Conservation (phyloP, 2,329 filamentous ascomycete species). For the Amesomyces nigricolor region DNA sequence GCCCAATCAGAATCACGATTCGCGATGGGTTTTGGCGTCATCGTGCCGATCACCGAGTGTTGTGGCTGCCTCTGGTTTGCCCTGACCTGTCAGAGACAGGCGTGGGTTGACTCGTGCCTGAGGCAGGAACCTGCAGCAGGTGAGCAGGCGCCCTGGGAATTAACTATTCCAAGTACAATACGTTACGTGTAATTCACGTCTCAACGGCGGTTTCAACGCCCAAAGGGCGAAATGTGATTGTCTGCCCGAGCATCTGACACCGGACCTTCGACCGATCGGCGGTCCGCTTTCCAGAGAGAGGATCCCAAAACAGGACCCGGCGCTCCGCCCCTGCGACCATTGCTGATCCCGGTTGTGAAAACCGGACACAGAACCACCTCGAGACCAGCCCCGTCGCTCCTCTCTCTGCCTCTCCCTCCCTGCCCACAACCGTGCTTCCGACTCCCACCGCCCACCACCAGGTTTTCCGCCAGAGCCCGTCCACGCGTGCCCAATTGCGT, state of each 20-base stretch:
- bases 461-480: not conserved
- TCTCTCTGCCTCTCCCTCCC: not conserved
- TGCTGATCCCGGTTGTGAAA: conserved; percentile 26
- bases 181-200: too few relatives aligned
- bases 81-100: not conserved
- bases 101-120: not conserved
- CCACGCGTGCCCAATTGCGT: not conserved
- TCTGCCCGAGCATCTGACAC: not conserved
- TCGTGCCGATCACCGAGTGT: conserved; percentile 19
- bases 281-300: conserved; percentile 19
- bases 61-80: conserved; percentile 1
- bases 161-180: not conserved
- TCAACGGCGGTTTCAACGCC: too few relatives aligned
- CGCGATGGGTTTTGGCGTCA: conserved; percentile 18
- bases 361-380: conserved; percentile 21
- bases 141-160: not conserved
- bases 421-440: not conserved
- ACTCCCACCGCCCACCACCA: not conserved
- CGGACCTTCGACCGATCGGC: conserved; percentile 20
- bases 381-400: conserved; percentile 20
- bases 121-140: not conserved
- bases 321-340: conserved; percentile 21
- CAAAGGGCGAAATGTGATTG: not conserved
- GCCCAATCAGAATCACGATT: conserved; percentile 15
- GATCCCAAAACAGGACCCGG: conserved; percentile 20